These are phyloP conservation scores for Irpex sp. DNA, from an alignment of 1,284 basidiomycete genomes.

Conservation along the genomic window DNA sequence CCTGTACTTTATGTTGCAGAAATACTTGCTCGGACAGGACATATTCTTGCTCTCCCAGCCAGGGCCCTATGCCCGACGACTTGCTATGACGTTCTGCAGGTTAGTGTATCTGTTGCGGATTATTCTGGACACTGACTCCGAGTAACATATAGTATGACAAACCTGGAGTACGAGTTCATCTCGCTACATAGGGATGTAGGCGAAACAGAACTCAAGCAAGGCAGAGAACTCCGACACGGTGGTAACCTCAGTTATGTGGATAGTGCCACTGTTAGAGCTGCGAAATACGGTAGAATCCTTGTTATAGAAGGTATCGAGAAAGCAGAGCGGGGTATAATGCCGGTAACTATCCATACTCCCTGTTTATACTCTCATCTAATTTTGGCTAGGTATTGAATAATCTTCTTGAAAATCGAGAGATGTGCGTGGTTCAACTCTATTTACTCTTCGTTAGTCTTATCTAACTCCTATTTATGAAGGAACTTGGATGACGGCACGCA, in stretches of 20 bases:
- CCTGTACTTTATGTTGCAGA: conserved; percentile 63
- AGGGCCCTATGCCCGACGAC: conserved; percentile 57
- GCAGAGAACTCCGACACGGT: conserved; percentile 56
- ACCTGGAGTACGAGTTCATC: conserved; percentile 65
- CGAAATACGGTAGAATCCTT: conserved; percentile 62
- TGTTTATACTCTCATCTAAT: background rate
- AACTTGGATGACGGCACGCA: conserved; percentile 72
- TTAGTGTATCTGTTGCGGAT: conserved; percentile 22
- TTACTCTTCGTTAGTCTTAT: too few relatives aligned
- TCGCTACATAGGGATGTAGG: conserved; percentile 63
- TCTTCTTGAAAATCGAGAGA: conserved; percentile 64
- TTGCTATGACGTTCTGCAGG: conserved; percentile 64
- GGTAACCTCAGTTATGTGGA: conserved; percentile 63
- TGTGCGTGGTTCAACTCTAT: conserved; percentile 33
- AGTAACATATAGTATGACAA: conserved; percentile 43
- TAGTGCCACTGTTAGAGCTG: conserved; percentile 60
- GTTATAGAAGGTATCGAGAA: conserved; percentile 70
- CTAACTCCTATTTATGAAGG: conserved; percentile 27
- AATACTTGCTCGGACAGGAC: conserved; percentile 65
- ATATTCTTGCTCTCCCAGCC: conserved; percentile 62
- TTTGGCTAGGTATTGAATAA: conserved; percentile 53
- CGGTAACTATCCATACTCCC: conserved; percentile 20
- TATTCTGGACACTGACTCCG: background rate
- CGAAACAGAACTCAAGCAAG: conserved; percentile 70
- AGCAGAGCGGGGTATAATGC: conserved; percentile 57